A percentile compares a stretch with the other conserved stretches of the same genome.
Conservation (phyloP, 495 filamentous ascomycete genomes). For the Barbatosphaeria neglecta region DNA sequence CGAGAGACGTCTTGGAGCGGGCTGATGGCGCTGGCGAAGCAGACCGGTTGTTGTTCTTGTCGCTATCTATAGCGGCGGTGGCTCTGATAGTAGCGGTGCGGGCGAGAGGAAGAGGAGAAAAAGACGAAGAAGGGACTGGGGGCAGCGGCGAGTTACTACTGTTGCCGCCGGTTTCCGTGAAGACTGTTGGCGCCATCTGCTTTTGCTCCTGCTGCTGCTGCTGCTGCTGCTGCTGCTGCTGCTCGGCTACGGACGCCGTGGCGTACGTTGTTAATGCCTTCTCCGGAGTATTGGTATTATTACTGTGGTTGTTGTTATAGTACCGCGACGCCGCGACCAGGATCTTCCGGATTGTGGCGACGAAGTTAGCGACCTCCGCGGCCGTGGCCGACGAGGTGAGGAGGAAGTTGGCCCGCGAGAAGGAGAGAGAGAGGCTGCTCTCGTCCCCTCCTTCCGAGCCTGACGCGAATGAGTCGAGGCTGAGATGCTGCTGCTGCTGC, state of each 20-base stretch:
- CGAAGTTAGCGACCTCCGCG: conserved; percentile 24
- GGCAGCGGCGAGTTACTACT: not conserved
- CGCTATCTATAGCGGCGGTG: not conserved
- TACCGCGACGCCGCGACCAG: conserved; percentile 20
- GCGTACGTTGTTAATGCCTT: conserved; percentile 1
- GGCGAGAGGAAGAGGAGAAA: not conserved
- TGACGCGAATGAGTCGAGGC: conserved; percentile 1
- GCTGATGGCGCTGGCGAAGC: not conserved
- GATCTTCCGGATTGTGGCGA: conserved; percentile 28
- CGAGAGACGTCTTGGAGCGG: not conserved
- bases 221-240: not conserved
- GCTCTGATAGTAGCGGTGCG: not conserved
- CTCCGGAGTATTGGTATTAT: conserved; percentile 18
- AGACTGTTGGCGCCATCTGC: not conserved
- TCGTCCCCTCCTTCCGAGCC: no score
- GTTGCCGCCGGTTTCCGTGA: not conserved
- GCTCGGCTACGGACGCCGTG: not conserved
- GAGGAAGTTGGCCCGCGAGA: conserved; percentile 30
- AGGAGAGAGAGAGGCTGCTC: no score
- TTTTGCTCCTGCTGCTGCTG: not conserved
- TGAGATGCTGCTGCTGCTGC: not conserved
- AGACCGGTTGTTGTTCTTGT: not conserved
- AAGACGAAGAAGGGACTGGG: not conserved
- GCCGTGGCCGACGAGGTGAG: conserved; percentile 27
- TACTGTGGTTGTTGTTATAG: no score